Base-by-base conservation (phyloP, 108 stramenopile genomes). In the Discostella stelligeroides region DNA sequence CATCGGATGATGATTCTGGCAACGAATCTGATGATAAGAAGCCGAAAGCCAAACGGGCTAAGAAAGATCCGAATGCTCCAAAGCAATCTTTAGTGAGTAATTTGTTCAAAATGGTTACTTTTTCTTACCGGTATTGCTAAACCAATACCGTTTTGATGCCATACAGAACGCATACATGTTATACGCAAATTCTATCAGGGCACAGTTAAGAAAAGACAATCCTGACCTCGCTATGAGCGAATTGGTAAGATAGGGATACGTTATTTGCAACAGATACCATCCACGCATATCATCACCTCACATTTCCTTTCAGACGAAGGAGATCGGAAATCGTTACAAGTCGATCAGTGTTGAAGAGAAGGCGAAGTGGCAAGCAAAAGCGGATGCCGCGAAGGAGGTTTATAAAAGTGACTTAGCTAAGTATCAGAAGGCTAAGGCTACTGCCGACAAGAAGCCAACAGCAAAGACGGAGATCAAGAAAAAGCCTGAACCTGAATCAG, bases 11-110 rank as follows among this genome's bases (percentile, higher is more conserved):
- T 34, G 78, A 84, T 34, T 63, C 65, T 49, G 73, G 66, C 27
- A 25, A 54, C 7, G 27, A 54, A 12, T 54, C 53, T 15, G 27
- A 54, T 18, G n/a, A 21, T 25, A 29, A 29, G 4, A 58, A 58
- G 34, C 57, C 57, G 17, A 58, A 58, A 37, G 53, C 53, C 53
- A 54, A 54, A 27, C 28, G 20, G 25, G 54, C 42, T 2, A 81
- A 84, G 68, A 88, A 88, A 47, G 87, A 88, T 60, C 84, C 84
- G 7, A 85, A 88, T 74, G 87, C 81, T 28, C 83, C 83, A 1
- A 75, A 92, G 78, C 60, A 75, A 34, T 75, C 83, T 18, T 64
- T 57, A 63, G 34, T 34, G 34, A 34, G 34, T 34, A 5, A 6
- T 5, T 34, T 34, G 34, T 34, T 34, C 6, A 34, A 6, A 34